Conservation (phyloP, 2,329 filamentous ascomycete species). For the Esteya vermicola region DNA sequence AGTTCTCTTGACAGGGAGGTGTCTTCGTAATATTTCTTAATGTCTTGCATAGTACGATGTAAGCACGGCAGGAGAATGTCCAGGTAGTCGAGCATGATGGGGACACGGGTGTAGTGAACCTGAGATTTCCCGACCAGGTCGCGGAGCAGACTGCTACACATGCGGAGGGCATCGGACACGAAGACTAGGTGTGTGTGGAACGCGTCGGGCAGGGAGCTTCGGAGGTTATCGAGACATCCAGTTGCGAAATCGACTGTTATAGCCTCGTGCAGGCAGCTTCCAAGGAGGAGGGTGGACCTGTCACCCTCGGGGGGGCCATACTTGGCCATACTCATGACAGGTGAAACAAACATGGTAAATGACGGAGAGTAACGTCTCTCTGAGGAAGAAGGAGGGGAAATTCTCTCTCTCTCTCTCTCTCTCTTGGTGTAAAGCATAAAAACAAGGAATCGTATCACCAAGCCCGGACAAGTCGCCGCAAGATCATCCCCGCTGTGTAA, state of each 20-base stretch:
- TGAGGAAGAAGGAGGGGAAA: too few species aligned
- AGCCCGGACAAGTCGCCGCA: too few species aligned
- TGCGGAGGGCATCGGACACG: conserved; percentile 32
- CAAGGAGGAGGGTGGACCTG: conserved; percentile 23
- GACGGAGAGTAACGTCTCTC: too few species aligned
- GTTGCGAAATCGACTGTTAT: conserved; percentile 34
- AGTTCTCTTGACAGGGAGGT: conserved; percentile 28
- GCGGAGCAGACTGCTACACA: conserved; percentile 30
- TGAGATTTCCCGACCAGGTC: conserved; percentile 40
- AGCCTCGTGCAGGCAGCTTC: conserved; percentile 40
- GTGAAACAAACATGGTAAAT: too few species aligned
- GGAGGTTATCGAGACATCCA: conserved; percentile 32
- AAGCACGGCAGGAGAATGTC: conserved; percentile 42
- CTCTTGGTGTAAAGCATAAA: too few species aligned
- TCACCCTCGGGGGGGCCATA: background rate
- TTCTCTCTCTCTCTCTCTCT: too few species aligned
- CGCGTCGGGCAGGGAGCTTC: conserved; percentile 26
- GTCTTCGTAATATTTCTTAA: conserved; percentile 36
- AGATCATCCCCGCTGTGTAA: too few species aligned
- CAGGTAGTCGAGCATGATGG: conserved; percentile 38
- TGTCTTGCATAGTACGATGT: conserved; percentile 36
- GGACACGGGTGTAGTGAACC: conserved; percentile 30
- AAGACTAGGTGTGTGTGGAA: conserved; percentile 31
- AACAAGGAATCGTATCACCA: too few species aligned
- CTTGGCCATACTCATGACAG: background rate